phyloP scores from a whole-genome alignment of 2,329 filamentous ascomycete species.

The Monilinia fructigena region DNA sequence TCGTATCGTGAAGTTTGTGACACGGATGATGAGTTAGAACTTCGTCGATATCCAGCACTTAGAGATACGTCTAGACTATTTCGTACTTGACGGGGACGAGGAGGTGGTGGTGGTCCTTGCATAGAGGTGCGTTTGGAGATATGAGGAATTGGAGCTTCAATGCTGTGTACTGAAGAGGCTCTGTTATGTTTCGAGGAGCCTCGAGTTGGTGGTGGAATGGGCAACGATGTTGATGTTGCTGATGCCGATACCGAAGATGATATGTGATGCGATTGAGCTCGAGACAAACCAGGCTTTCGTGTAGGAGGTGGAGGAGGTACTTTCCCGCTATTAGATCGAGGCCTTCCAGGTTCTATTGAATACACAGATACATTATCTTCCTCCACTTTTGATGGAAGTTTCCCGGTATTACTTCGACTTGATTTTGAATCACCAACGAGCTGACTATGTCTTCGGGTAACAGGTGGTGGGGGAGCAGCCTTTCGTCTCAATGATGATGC shows the following conservation, averaged over 20 bases:
- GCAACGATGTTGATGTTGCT: conserved; percentile 40
- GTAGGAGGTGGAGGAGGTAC: conserved; percentile 41
- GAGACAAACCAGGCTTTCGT: conserved; percentile 34
- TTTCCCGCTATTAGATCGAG: conserved; percentile 29
- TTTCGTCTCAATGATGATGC: conserved; percentile 39
- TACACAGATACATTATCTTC: conserved; percentile 32
- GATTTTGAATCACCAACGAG: conserved; percentile 35
- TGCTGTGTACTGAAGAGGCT: conserved; percentile 34
- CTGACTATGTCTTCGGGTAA: conserved; percentile 40
- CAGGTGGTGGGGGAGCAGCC: conserved; percentile 45
- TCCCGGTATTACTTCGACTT: conserved; percentile 30
- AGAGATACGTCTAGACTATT: conserved; percentile 31
- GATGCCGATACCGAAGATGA: conserved; percentile 37
- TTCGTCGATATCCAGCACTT: conserved; percentile 33
- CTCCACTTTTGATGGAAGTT: conserved; percentile 36
- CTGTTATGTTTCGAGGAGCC: conserved; percentile 31
- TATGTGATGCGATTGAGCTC: conserved; percentile 30
- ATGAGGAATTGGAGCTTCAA: conserved; percentile 29
- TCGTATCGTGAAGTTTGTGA: conserved; percentile 34
- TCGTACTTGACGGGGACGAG: conserved; percentile 46
- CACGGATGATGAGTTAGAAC: conserved; percentile 32
- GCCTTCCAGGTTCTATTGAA: conserved; percentile 25
- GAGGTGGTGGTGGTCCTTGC: conserved; percentile 40
- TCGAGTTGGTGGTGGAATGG: conserved; percentile 45
- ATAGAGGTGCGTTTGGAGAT: conserved; percentile 33